Evolutionary conservation across 2,329 filamentous ascomycete species (phyloP).

Genomic region (Epichloe festucae): DNA sequence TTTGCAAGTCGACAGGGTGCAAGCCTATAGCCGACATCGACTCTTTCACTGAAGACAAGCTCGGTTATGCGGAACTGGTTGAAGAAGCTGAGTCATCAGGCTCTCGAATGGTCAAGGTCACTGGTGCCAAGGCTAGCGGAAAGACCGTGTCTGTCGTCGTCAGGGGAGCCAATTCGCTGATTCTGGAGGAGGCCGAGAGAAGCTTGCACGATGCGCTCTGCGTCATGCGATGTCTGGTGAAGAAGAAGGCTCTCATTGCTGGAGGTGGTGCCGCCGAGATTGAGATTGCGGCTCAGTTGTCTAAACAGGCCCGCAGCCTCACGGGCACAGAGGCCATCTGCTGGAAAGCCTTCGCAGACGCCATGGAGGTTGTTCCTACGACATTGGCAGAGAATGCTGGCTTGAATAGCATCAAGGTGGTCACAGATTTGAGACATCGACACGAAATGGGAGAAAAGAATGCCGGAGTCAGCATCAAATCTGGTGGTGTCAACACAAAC

Average conservation of each 20-base stretch:
- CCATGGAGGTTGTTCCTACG: conserved; percentile 92
- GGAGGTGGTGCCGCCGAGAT: conserved; percentile 95
- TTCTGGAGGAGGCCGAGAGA: conserved; percentile 93
- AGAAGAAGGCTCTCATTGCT: conserved; percentile 98
- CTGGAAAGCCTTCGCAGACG: conserved; percentile 98
- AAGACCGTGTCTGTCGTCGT: conserved; percentile 93
- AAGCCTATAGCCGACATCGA: conserved; percentile 98
- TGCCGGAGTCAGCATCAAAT: conserved; percentile 96
- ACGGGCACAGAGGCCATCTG: conserved; percentile 92
- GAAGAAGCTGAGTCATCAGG: conserved; percentile 84
- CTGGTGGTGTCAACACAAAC: conserved; percentile 90
- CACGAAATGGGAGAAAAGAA: conserved; percentile 94
- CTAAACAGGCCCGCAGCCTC: conserved; percentile 68
- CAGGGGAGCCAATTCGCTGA: conserved; percentile 84
- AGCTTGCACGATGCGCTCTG: conserved; percentile 95
- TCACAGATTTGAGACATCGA: conserved; percentile 85
- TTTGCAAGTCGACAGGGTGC: conserved; percentile 98
- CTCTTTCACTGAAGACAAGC: conserved; percentile 96
- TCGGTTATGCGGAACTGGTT: conserved; percentile 83
- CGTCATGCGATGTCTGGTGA: conserved; percentile 91
- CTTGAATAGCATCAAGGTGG: conserved; percentile 96
- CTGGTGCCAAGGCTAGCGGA: conserved; percentile 69
- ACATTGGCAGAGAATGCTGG: conserved; percentile 96
- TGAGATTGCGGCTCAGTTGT: conserved; percentile 80
- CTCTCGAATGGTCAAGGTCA: conserved; percentile 87